Base-by-base conservation (phyloP, 1,139 yeast genomes). In the Nakaseomyces nivariensis region DNA sequence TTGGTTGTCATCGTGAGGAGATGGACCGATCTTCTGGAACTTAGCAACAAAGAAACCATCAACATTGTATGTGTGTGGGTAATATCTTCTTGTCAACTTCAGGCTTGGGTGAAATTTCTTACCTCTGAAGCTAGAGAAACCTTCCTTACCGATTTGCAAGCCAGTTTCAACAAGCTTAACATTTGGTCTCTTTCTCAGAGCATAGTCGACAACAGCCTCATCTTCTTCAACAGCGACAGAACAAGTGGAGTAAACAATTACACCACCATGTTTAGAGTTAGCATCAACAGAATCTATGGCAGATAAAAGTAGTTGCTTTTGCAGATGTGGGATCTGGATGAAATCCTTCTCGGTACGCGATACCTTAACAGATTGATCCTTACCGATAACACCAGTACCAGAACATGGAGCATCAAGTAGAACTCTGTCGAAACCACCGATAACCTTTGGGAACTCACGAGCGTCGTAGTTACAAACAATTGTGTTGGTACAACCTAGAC, bases 271-370 rank as follows among this genome's bases (percentile, higher is more conserved):
- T 51, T 88, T 72, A 5, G 96, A 86, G 65, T 82, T 76, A 32
- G 96, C 95, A 68, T 92, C 97, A 41, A 92, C 97, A 5, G 97
- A 89, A 71, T 94, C 99, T 59, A 94, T 94, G 37, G 99, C 99
- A 37, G 96, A 84, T 56, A 94, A 75, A 51, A 94, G 72, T 59
- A 94, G 76, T 72, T 94, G 98, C 68, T 90, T 92, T 68, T 94
- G 99, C 60, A 94, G 75, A 67, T 90, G 97, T 49, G 98, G 98
- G 60, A 94, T 85, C 70, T 92, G 96, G 60, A 90, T 85, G 67
- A 92, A 94, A 70, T 94, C 99, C 70, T 89, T 89, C 65, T 89
- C 97, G 24, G 95, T 88, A 74, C 97, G 85, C 57, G 85, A 84
- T 13, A 87, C 85, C 70, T 94, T 94, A 55, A 92, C 97, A 48